Percentiles rank a stretch among this genome's conserved stretches.
These are phyloP conservation scores for Aureobasidium namibiae DNA, from an alignment of 2,329 filamentous ascomycete species.

Conservation along the genomic window DNA sequence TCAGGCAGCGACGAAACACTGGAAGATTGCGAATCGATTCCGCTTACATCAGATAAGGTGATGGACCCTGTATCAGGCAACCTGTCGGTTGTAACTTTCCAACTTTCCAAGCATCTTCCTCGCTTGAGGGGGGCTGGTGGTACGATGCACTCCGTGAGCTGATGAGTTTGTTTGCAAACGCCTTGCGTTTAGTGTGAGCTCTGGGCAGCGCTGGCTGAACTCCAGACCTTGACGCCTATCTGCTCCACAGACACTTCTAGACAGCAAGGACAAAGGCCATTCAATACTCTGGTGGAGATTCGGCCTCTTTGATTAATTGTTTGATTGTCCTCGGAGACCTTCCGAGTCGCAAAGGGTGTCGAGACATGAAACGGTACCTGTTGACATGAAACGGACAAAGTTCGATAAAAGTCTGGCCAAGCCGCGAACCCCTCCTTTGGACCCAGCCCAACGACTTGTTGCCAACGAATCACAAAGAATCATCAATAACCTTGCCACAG, in stretches of 20 bases:
- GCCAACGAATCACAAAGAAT: background rate
- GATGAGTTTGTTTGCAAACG: background rate
- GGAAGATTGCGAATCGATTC: background rate
- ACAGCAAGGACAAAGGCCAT: background rate
- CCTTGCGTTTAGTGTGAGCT: background rate
- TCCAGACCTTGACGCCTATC: background rate
- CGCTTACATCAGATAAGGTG: background rate
- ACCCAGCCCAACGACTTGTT: background rate
- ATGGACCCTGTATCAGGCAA: background rate
- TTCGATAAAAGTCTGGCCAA: background rate
- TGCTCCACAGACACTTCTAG: background rate
- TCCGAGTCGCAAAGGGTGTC: background rate
- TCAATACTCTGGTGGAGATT: background rate
- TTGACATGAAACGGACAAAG: constrained; percentile 4
- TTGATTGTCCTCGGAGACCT: background rate
- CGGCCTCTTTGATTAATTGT: background rate
- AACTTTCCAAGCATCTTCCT: background rate
- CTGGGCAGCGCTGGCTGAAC: background rate
- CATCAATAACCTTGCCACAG: background rate
- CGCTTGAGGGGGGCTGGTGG: background rate
- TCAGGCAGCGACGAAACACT: background rate
- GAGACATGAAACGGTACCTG: background rate
- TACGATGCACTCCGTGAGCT: background rate
- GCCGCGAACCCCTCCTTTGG: background rate
- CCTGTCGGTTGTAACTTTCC: background rate